Base-by-base conservation (phyloP, 2,329 filamentous ascomycete genomes). In the Colletotrichum gigasporum region DNA sequence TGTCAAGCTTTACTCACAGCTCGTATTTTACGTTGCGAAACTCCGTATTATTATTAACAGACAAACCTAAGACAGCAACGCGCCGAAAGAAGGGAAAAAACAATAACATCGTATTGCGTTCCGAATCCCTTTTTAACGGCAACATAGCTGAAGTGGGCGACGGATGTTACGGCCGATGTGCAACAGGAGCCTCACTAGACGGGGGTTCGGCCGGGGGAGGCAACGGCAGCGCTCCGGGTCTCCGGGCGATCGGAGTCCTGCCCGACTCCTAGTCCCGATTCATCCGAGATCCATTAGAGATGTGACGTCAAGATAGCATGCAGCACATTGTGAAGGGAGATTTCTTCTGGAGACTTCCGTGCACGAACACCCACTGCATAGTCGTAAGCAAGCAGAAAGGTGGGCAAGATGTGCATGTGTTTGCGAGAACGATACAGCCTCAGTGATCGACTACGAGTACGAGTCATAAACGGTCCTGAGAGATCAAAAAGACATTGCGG, bases 401-500 rank as follows among this genome's bases (percentile, higher is more conserved):
- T 20, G 16, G 4, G 34, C 11, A 32, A 10, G 39, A 37, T 28
- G 11, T 47, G 37, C 35, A 41, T 20, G 34, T 14, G 8, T 22
- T 45, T 8, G 42, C 28, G 26, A 9, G 30, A 24, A 20, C 22
- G 50, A 41, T 30, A 32, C 30, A 28, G 20, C 41, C 20, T 16
- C 42, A 18, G 4, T 7, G 7, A 14, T 14, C 9, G 9, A 10
- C 8, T 11, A 10, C 16, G 16, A 54, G 20, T 50, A 48, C 61
- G 61, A 64, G 61, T 64, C 61, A 64, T 64, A 26, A 16, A 34
- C 30, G 50, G 10, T 9, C n/a, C 10, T 20, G 20, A 20, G 20
- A 54, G n/a, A 64, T 61, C 16, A 61, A 50, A 61, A 64, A 50
- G 56, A 61, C 35, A 64, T 64, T 58, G 10, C 54, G 42, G n/a